phyloP scores from a whole-genome alignment of 805 yeast genomes.

The Zygosaccharomyces siamensis region DNA sequence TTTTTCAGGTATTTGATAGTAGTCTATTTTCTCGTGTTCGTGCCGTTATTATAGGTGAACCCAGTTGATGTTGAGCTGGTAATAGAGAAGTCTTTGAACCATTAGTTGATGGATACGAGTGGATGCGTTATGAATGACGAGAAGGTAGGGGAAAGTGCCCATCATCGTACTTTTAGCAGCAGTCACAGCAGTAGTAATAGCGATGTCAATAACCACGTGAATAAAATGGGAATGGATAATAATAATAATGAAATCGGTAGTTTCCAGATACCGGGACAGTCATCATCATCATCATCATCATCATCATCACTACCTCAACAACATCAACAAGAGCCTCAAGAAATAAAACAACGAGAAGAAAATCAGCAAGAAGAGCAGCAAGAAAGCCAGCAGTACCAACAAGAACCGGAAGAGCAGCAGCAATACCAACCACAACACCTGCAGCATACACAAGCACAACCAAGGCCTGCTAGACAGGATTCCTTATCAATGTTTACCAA shows the following conservation, averaged over 20 bases:
- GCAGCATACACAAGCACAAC: not conserved
- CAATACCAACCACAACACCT: not conserved
- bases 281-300: too few relatives aligned
- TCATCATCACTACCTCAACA: too few relatives aligned
- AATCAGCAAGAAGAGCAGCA: not conserved
- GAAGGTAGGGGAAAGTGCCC: conserved; percentile 2
- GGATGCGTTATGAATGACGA: conserved; percentile 7
- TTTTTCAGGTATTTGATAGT: too few relatives aligned
- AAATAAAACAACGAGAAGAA: not conserved
- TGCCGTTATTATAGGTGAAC: not conserved
- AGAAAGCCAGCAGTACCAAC: not conserved
- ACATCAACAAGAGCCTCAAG: not conserved
- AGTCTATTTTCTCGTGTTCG: not conserved
- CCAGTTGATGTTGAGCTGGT: not conserved
- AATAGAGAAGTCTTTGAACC: not conserved
- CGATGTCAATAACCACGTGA: not conserved
- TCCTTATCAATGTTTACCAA: conserved; percentile 24
- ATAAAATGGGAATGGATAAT: not conserved
- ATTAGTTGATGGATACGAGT: conserved; percentile 1
- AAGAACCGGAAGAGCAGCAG: not conserved
- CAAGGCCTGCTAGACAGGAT: conserved; percentile 20
- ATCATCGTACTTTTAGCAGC: not conserved
- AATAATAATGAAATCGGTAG: not conserved
- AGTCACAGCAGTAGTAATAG: not conserved
- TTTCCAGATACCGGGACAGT: not conserved